Evolutionary conservation across 805 yeast genomes (phyloP).

Genomic region (Yarrowia divulgata): DNA sequence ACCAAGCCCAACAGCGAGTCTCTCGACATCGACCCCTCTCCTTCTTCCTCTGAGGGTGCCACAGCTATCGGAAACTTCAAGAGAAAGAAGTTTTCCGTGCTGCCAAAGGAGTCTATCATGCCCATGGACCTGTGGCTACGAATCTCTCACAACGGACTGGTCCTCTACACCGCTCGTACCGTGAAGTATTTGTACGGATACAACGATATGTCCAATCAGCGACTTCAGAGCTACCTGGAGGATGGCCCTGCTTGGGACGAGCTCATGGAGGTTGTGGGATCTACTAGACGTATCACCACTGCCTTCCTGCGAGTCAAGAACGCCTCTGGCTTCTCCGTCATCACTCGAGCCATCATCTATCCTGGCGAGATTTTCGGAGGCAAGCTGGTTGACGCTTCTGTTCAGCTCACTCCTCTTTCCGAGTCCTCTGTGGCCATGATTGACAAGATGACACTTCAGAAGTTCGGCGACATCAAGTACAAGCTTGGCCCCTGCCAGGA

Average conservation of each 20-base stretch:
- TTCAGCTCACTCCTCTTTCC: conserved; percentile 37
- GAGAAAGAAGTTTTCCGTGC: conserved; percentile 34
- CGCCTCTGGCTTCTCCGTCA: conserved; percentile 10
- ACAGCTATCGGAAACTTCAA: conserved; percentile 20
- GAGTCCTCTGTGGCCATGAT: neutral
- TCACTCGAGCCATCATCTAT: conserved; percentile 20
- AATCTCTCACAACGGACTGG: conserved; percentile 34
- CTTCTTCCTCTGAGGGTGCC: conserved; percentile 32
- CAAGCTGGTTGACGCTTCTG: conserved; percentile 9
- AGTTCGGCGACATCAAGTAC: conserved; percentile 12
- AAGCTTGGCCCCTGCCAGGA: conserved; percentile 23
- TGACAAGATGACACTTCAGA: conserved; percentile 9
- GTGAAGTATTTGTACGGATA: conserved; percentile 27
- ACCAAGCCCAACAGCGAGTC: conserved; percentile 33
- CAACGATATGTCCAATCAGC: conserved; percentile 1
- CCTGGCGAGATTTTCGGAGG: conserved; percentile 34
- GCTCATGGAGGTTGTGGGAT: conserved; percentile 15
- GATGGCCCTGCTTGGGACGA: conserved; percentile 6
- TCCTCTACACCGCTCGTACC: conserved; percentile 20
- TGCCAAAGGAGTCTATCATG: conserved; percentile 27
- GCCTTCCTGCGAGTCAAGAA: conserved; percentile 16
- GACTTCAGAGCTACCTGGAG: conserved; percentile 5
- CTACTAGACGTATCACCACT: conserved; percentile 27
- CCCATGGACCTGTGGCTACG: conserved; percentile 38
- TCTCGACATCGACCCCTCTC: conserved; percentile 7